Conservation (phyloP, 192 early-diverging fungal species). For the Spinellus fusiger region DNA sequence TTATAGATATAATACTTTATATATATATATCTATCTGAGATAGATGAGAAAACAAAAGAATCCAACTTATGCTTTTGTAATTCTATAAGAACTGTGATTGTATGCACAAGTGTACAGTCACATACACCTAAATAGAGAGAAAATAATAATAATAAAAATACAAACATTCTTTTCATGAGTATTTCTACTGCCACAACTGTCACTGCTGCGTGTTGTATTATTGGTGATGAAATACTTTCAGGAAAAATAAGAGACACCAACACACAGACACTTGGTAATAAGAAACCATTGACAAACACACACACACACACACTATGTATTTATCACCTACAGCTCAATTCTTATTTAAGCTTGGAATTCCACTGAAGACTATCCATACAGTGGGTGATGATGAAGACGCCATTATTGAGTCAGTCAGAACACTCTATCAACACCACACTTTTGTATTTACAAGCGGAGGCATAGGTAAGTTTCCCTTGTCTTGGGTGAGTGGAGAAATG, state of each 20-base stretch:
- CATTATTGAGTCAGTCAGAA: constrained; percentile 36
- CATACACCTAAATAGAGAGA: too few relatives aligned
- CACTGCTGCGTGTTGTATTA: constrained; percentile 20
- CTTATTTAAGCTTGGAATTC: constrained; percentile 55
- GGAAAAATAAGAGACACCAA: constrained; percentile 68
- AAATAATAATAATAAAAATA: too few relatives aligned
- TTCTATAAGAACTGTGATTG: too few relatives aligned
- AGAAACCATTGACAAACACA: not conserved
- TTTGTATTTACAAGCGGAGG: constrained; percentile 72
- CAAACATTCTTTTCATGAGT: not conserved
- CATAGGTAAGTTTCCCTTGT: constrained; percentile 41
- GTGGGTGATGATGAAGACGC: constrained; percentile 44
- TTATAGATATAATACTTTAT: too few relatives aligned
- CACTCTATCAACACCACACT: constrained; percentile 39
- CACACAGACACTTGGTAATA: constrained; percentile 40
- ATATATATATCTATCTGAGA: too few relatives aligned
- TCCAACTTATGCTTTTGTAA: too few relatives aligned
- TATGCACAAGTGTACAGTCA: too few relatives aligned
- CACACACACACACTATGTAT: not conserved
- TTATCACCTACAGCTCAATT: constrained; percentile 34
- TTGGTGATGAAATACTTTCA: constrained; percentile 65
- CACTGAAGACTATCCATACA: constrained; percentile 49
- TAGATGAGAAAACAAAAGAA: too few relatives aligned
- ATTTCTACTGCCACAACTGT: constrained; percentile 1
- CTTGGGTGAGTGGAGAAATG: not conserved